Conservation (phyloP, 176 grass and related monocot genomes). For the Tillandsia leiboldiana region DNA sequence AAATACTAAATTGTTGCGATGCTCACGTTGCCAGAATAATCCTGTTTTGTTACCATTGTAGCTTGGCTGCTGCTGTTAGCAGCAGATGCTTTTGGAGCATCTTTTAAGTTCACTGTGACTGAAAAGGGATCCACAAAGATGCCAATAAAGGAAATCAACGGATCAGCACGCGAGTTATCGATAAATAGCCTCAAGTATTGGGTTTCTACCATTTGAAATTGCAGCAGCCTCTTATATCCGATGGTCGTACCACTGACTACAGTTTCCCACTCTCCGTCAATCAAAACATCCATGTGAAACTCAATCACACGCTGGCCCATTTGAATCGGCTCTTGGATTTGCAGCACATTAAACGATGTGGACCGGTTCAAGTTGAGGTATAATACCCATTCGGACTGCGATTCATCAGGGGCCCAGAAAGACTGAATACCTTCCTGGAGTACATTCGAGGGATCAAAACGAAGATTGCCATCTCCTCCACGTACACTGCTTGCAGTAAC, state of each 20-base stretch:
- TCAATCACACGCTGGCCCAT: constrained; percentile 76
- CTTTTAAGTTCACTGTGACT: constrained; percentile 14
- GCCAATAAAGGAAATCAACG: constrained; percentile 66
- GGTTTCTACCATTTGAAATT: constrained; percentile 33
- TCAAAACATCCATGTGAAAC: constrained; percentile 57
- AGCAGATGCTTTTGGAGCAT: constrained; percentile 7
- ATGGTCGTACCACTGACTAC: constrained; percentile 53
- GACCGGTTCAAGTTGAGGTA: constrained; percentile 36
- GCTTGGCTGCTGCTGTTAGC: constrained; percentile 21
- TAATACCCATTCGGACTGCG: constrained; percentile 43
- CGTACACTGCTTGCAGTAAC: constrained; percentile 52
- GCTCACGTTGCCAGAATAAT: constrained; percentile 5
- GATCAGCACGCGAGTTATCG: constrained; percentile 40
- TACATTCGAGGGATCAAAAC: constrained; percentile 54
- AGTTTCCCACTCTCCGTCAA: constrained; percentile 42
- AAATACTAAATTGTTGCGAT: not conserved
- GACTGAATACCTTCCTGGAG: constrained; percentile 50
- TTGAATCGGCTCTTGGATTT: constrained; percentile 87
- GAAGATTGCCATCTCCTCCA: constrained; percentile 37
- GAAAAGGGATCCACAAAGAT: constrained; percentile 62
- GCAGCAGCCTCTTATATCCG: constrained; percentile 79
- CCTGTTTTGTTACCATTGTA: constrained; percentile 22
- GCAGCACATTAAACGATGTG: constrained; percentile 64
- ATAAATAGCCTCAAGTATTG: constrained; percentile 45
- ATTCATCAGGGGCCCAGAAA: constrained; percentile 74